phyloP scores from a whole-genome alignment of 2,329 filamentous ascomycete genomes.

The Talaromyces islandicus region DNA sequence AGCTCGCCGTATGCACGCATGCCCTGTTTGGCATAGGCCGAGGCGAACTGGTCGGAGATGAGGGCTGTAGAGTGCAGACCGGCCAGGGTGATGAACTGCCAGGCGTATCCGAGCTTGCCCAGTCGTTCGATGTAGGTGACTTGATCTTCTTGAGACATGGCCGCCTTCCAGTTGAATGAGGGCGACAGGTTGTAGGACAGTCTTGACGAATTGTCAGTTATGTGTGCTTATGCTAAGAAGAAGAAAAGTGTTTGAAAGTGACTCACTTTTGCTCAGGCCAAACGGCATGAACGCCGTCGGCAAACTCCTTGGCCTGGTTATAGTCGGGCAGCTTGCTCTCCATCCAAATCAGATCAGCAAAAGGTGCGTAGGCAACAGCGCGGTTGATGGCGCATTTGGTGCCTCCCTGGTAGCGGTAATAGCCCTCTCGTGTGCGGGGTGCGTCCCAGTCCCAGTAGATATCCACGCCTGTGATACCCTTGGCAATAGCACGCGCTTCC shows the following conservation, averaged over 20 bases:
- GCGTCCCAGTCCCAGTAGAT: slow-evolving; percentile 93
- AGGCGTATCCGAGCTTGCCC: slow-evolving; percentile 86
- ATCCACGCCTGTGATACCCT: slow-evolving; percentile 68
- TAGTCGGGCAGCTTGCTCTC: slow-evolving; percentile 95
- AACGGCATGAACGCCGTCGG: slow-evolving; percentile 83
- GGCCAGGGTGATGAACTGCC: slow-evolving; percentile 99
- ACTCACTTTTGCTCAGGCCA: slow-evolving; percentile 94
- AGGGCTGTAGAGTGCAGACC: slow-evolving; percentile 93
- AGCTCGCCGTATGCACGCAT: slow-evolving; percentile 98
- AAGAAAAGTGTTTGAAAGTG: background rate
- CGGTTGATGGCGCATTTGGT: slow-evolving; percentile 88
- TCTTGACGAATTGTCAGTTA: slow-evolving; percentile 38
- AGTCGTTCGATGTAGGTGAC: slow-evolving; percentile 96
- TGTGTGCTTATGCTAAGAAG: background rate
- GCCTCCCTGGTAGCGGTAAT: slow-evolving; percentile 86
- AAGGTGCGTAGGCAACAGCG: slow-evolving; percentile 85
- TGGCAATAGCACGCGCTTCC: slow-evolving; percentile 76
- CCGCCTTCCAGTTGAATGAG: slow-evolving; percentile 99
- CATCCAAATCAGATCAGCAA: slow-evolving; percentile 98
- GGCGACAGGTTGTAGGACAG: slow-evolving; percentile 97
- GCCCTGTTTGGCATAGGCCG: slow-evolving; percentile 71
- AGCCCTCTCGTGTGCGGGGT: slow-evolving; percentile 89
- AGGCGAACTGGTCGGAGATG: slow-evolving; percentile 82
- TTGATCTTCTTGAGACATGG: slow-evolving; percentile 86
- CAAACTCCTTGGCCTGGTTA: slow-evolving; percentile 86